Base-by-base conservation (phyloP, 2,329 filamentous ascomycete genomes). In the Tolypocladium sp. region DNA sequence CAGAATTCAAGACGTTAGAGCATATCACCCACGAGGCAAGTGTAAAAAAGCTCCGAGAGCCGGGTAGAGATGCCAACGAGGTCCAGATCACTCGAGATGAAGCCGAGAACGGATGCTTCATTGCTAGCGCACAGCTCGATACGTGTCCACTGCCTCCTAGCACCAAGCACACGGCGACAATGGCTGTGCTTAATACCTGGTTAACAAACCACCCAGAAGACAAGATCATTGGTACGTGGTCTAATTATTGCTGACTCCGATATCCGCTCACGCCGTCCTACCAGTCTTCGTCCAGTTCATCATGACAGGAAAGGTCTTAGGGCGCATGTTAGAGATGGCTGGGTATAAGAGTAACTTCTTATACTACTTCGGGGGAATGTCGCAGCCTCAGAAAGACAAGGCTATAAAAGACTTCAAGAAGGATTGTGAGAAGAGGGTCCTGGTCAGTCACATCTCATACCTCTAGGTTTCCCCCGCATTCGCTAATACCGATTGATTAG, bases 201-300 rank as follows among this genome's bases (percentile, higher is more conserved):
- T 60, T 65, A 27, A 1, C 41, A 0, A 64, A 71, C 0, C 59
- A 60, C 0, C 74, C 74, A 0, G 53, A 70, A 0, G 74, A 77
- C 64, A 77, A 77, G 61, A 74, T 74, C 4, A 73, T 78, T 20
- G 65, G 75, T 74, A 62, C 65, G 69, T 58, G n/a, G n/a, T n/a
- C n/a, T n/a, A n/a, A 1, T 4, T 7, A 6, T 30, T 35, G 2
- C 1, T 40, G 37, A 4, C 3, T 13, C 13, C 3, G 0, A 2
- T 12, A 8, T 8, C 2, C 13, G 30, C 51, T 57, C 25, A 59
- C 51, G 3, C 0, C 1, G 0, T 2, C 20, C 0, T 4, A 25
- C 42, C 12, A 75, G 76, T 77, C 9, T 78, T 75, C 30, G 63
- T 65, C 0, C 64, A 72, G n/a, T 77, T 73, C 46, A 62, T 73